A percentile compares a stretch with the other conserved stretches of the same genome.
These are phyloP conservation scores for Sorghum bicolor DNA, from an alignment of 176 grass and related monocot genomes.

Conservation along the genomic window DNA sequence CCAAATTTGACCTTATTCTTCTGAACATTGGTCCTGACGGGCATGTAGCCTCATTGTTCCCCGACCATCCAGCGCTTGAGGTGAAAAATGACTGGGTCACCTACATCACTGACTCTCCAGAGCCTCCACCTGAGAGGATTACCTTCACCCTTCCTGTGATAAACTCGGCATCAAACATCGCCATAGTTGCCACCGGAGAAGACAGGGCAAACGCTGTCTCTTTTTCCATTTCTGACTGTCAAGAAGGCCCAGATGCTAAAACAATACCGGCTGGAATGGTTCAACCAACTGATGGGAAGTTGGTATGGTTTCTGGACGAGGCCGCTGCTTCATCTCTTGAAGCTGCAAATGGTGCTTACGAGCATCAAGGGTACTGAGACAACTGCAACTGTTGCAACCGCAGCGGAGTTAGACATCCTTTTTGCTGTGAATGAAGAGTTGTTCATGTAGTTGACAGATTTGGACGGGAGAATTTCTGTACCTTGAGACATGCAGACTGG, in stretches of 20 bases:
- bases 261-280: constrained; percentile 54
- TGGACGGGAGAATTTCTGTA: neutral
- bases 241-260: constrained; percentile 11
- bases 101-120: constrained; percentile 80
- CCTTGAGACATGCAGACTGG: neutral
- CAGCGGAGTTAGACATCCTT: neutral
- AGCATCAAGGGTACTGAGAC: constrained; percentile 22
- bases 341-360: neutral
- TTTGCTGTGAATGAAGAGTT: constrained; percentile 28
- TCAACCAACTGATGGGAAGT: constrained; percentile 59
- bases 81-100: constrained; percentile 77
- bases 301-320: constrained; percentile 87
- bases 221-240: constrained; percentile 22
- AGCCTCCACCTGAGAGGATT: constrained; percentile 77
- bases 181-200: constrained; percentile 49
- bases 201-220: constrained; percentile 45
- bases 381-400: too few relatives aligned
- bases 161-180: constrained; percentile 81
- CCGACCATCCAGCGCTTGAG: constrained; percentile 53
- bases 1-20: constrained; percentile 78
- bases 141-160: constrained; percentile 89
- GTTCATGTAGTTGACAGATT: constrained; percentile 32
- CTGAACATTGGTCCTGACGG: constrained; percentile 70
- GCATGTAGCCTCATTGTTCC: constrained; percentile 79
- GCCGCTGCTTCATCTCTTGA: constrained; percentile 48